These are phyloP conservation scores for Cyphellophora attinorum DNA, from an alignment of 2,329 filamentous ascomycete genomes.

Conservation along the genomic window DNA sequence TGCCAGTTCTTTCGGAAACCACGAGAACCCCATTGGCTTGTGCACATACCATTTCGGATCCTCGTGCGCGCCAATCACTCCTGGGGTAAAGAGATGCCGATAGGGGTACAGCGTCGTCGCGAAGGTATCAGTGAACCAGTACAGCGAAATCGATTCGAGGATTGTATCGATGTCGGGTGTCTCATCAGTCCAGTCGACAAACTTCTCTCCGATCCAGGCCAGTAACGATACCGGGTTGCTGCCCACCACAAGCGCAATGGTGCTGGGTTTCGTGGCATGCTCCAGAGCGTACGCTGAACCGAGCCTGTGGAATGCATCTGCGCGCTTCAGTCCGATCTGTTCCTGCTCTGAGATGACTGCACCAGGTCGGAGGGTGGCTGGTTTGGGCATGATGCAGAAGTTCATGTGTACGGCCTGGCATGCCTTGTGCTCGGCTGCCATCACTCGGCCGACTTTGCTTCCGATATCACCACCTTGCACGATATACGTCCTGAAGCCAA, in stretches of 20 bases:
- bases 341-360: conserved; percentile 23
- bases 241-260: conserved; percentile 45
- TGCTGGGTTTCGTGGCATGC: conserved; percentile 46
- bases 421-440: conserved; percentile 32
- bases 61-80: no score
- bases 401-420: no score
- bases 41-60: conserved; percentile 2
- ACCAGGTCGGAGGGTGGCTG: conserved; percentile 1
- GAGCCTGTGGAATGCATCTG: conserved; percentile 27
- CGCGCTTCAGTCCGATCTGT: conserved; percentile 24
- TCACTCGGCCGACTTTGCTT: conserved; percentile 31
- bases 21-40: conserved; percentile 11
- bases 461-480: conserved; percentile 51
- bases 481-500: conserved; percentile 47
- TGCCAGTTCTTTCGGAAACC: conserved; percentile 8
- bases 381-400: conserved; percentile 3
- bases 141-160: conserved; percentile 23
- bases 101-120: conserved; percentile 24
- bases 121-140: conserved; percentile 28
- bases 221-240: conserved; percentile 47
- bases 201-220: conserved; percentile 38
- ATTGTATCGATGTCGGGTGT: conserved; percentile 23
- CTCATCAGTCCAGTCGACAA: conserved; percentile 25
- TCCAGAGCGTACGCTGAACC: conserved; percentile 42
- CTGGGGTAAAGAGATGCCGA: conserved; percentile 11